Evolutionary conservation across 2,329 filamentous ascomycete species (phyloP).

Genomic region (Hymenoscyphus salicellus): DNA sequence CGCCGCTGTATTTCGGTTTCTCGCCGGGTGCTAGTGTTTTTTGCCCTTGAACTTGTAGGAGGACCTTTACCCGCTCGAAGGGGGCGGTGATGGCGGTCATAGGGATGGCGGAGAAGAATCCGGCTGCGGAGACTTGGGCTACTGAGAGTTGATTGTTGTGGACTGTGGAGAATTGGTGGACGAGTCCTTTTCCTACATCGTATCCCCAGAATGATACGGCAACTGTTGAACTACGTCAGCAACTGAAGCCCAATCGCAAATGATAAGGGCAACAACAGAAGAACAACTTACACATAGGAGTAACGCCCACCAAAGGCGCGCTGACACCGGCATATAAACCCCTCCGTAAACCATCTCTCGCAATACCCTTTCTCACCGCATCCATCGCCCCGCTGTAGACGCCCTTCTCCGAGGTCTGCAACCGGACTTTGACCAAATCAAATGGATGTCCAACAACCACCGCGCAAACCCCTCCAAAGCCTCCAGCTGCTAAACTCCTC

Average conservation of each 20-base stretch:
- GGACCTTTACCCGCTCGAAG: conserved; percentile 97
- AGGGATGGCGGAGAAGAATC: conserved; percentile 96
- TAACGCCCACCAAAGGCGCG: conserved; percentile 90
- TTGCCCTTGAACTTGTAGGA: conserved; percentile 95
- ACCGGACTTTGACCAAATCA: conserved; percentile 93
- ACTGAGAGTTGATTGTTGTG: conserved; percentile 73
- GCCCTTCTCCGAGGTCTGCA: conserved; percentile 93
- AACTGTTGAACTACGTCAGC: conserved; percentile 44
- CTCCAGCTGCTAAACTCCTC: conserved; percentile 82
- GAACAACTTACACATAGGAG: conserved; percentile 85
- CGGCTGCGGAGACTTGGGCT: conserved; percentile 83
- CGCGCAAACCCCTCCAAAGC: conserved; percentile 89
- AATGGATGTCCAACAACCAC: conserved; percentile 95
- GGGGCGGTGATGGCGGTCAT: conserved; percentile 98
- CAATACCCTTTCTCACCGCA: conserved; percentile 84
- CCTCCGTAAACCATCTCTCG: conserved; percentile 73
- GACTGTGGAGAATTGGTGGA: conserved; percentile 64
- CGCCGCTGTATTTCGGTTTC: conserved; percentile 87
- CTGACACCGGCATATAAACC: conserved; percentile 96
- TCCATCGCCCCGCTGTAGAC: conserved; percentile 89
- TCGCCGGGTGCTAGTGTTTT: conserved; percentile 80
- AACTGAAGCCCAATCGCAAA: background rate
- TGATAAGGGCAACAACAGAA: background rate
- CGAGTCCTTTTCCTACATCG: conserved; percentile 88
- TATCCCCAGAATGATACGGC: conserved; percentile 81